Conservation (phyloP, 2,329 filamentous ascomycete species). For the Rhynchosporium agropyri region DNA sequence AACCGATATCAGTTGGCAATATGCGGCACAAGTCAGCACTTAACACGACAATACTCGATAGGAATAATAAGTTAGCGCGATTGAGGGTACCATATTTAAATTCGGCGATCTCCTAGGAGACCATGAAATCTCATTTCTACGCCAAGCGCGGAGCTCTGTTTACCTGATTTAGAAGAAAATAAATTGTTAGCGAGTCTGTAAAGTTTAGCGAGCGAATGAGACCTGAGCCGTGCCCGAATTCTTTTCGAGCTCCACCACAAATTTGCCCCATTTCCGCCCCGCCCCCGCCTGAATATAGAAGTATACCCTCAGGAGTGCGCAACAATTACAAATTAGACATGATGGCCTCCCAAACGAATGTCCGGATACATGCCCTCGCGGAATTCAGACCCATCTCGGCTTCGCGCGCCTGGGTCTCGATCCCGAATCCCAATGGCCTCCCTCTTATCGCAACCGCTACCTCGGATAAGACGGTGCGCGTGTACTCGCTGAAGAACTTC, state of each 20-base stretch:
- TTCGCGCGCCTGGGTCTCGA: slow-evolving; percentile 81
- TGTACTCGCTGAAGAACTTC: slow-evolving; percentile 85
- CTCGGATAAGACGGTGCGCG: slow-evolving; percentile 80
- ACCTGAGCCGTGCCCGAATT: slow-evolving; percentile 2
- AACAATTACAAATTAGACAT: background rate
- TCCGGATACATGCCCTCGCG: slow-evolving; percentile 31
- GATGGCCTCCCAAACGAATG: slow-evolving; percentile 8
- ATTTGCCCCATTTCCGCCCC: slow-evolving; percentile 8
- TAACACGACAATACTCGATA: too few relatives aligned
- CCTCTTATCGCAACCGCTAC: slow-evolving; percentile 89
- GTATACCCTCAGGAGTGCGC: background rate
- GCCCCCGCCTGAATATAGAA: background rate
- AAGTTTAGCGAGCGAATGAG: slow-evolving; percentile 5
- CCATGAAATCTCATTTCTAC: too few relatives aligned
- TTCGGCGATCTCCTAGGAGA: too few relatives aligned
- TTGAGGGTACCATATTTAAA: too few relatives aligned
- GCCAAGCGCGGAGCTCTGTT: background rate
- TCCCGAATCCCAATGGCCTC: slow-evolving; percentile 76
- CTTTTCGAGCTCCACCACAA: slow-evolving; percentile 11
- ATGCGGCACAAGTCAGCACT: too few relatives aligned
- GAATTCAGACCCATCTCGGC: slow-evolving; percentile 54
- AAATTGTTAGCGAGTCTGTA: background rate
- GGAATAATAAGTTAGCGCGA: too few relatives aligned
- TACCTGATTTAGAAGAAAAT: background rate
- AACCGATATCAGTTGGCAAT: too few relatives aligned